Evolutionary conservation across 2,329 filamentous ascomycete genomes (phyloP), one percentile per base, ranked within the genome.

Genomic region (Aspergillus phoenicis): DNA sequence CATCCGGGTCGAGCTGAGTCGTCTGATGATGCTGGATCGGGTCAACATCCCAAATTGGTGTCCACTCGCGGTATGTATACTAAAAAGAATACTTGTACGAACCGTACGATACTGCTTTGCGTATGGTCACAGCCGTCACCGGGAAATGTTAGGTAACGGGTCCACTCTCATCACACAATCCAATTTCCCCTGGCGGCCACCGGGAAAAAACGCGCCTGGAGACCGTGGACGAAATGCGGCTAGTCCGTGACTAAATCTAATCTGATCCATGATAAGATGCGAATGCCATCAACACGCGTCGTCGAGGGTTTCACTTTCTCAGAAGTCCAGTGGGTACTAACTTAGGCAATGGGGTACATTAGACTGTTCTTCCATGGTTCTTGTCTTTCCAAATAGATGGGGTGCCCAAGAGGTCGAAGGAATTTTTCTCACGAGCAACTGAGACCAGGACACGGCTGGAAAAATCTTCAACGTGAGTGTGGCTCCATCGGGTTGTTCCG

Each of bases 251-350:
- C 20, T 20, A n/a, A 13, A 49, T 49, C 45, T 49, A 49, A 49
- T 49, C 45, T 49, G 45, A 49, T 49, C 45, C 45, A 49, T 49
- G 45, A 49, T 49, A 49, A 49, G 45, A 49, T 49, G 45, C 22
- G 11, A 36, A 36, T 36, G 11, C 33, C 33, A 36, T 36, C 33
- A 36, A 36, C 33, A 13, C 33, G 10, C 33, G 33, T 15, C 13
- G 33, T 36, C 15, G 39, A 43, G 39, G 39, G 33, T 13, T 36
- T 36, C 33, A 36, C 11, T 36, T 36, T 36, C 33, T 30, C 33
- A 15, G 4, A 15, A 36, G 33, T 13, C 33, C 33, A 15, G 33
- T 36, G 33, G 33, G 11, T 36, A 36, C 33, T 13, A 36, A 15
- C 13, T 5, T 36, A 36, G 2, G 41, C 41, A 20, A 45, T 45